Base-by-base conservation (phyloP, 371 early-diverging fungal genomes). In the Syncephalastrum sp. region DNA sequence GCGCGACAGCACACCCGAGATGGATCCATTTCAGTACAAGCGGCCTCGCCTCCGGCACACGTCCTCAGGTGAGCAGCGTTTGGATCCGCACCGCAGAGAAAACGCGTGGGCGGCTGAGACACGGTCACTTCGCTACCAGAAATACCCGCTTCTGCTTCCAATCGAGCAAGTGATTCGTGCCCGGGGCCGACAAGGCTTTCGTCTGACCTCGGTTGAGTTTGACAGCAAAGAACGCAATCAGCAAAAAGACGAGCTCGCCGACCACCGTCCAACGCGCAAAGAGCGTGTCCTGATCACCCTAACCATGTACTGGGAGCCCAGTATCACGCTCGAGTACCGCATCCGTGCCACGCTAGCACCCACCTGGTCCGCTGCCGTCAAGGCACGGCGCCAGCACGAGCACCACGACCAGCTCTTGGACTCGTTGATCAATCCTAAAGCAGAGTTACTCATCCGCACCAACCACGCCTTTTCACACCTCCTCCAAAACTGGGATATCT, bases 101-200 rank as follows among this genome's bases (percentile, higher is more conserved):
- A 33, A 33, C 8, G 38, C 54, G 12, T 33, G 42, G 29, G 23
- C 81, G 0, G 86, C 91, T 17, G 89, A 91, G 50, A 82, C 86
- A 29, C 86, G 91, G 50, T 70, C 87, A 1, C 82, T 90, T 8
- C 82, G 88, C 33, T 94, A 88, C 67, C 82, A 85, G 42, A 92
- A 94, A 56, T 95, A 94, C 64, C 71, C 67, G 14, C 69, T 88
- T 17, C 75, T 82, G 4, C 65, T 77, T 21, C 81, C 81, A 50
- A 74, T 94, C 19, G 79, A 83, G 53, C 79, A 83, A 57, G 62
- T 94, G 19, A 78, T 96, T 23, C 74, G 77, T 14, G 82, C 90
- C 2, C 82, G 96, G 14, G 73, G 94, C 44, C 72, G 87, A 17
- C 94, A 97, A 70, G 97, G 96, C 2, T 97, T 95, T 65, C 66